Evolutionary conservation across 192 early-diverging fungal genomes (phyloP), one percentile per base, ranked within the genome.

Genomic region (Umbelopsis isabellina): DNA sequence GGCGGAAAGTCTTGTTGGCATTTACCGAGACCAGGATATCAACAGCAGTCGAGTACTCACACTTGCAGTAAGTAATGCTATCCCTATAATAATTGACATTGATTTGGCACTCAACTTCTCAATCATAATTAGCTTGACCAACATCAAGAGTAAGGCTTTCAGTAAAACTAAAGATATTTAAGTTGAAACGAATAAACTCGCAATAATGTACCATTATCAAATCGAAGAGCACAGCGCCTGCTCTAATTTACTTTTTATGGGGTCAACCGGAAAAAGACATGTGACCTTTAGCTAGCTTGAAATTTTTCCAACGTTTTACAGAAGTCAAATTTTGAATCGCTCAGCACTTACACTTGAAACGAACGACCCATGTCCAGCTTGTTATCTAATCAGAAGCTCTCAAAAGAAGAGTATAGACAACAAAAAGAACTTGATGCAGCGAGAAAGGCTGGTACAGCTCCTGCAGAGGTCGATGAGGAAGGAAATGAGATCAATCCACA

Each of bases 401-500:
- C 89, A 61, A 88, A 94, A 64, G 97, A 99, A 69, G 97, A 99
- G 75, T 99, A 97, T 83, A 88, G 91, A 64, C 88, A 89, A 66
- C 95, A 95, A 73, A 96, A 97, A 74, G 95, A 96, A 70, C 85
- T 98, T 61, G 97, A 99, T 65, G 95, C 94, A 10, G 96, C 97
- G 65, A 90, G 97, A 65, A 98, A 97, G 75, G 96, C 97, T 8
- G 94, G 94, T 70, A 94, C 93, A 33, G 93, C 93, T 11, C 90
- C 94, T 22, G 89, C 94, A 18, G 94, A 91, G 55, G 79, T 90
- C 4, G 94, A 95, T 79, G 91, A 90, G 25, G 90, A 92, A 46
- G 98, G 97, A 45, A 89, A 89, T 23, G 92, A 93, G 72, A 98
- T 99, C 84, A 99, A 99, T 77, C 98, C 98, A 20, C 97, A 99